Evolutionary conservation across 2,329 filamentous ascomycete species (phyloP).

Genomic region (Coleophoma crateriformis): DNA sequence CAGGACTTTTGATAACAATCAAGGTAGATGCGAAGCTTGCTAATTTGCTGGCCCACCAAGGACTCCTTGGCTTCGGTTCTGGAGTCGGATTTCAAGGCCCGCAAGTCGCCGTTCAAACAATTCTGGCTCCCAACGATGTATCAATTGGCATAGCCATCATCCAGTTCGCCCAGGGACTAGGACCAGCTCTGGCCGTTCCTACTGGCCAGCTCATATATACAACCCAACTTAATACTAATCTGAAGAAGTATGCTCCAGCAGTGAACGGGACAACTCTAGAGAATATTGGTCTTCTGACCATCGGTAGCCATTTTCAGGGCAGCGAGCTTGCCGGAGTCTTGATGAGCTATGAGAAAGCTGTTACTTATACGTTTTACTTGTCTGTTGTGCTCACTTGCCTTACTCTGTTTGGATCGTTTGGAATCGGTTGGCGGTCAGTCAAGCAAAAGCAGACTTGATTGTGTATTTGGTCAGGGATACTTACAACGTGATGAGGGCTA

Average conservation of each 20-base stretch:
- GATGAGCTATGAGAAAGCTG: constrained; percentile 48
- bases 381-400: constrained; percentile 47
- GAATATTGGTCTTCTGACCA: background rate
- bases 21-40: constrained; percentile 1
- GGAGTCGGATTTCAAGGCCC: constrained; percentile 6
- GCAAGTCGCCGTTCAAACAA: constrained; percentile 35
- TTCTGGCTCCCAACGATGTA: constrained; percentile 37
- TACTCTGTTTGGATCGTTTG: constrained; percentile 45
- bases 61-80: constrained; percentile 4
- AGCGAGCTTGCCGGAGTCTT: background rate
- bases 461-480: background rate
- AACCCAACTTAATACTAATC: constrained; percentile 49
- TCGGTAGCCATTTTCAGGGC: background rate
- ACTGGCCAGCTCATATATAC: constrained; percentile 61
- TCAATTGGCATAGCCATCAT: constrained; percentile 42
- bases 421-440: constrained; percentile 50
- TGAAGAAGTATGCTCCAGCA: constrained; percentile 35
- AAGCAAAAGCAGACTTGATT: background rate
- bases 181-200: constrained; percentile 57
- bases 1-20: constrained; percentile 2
- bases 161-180: constrained; percentile 57
- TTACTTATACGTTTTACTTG: constrained; percentile 56
- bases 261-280: background rate
- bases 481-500: too few relatives aligned
- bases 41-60: constrained; percentile 15